Conservation (phyloP, 2,329 filamentous ascomycete genomes). For the Penicillium sp. region DNA sequence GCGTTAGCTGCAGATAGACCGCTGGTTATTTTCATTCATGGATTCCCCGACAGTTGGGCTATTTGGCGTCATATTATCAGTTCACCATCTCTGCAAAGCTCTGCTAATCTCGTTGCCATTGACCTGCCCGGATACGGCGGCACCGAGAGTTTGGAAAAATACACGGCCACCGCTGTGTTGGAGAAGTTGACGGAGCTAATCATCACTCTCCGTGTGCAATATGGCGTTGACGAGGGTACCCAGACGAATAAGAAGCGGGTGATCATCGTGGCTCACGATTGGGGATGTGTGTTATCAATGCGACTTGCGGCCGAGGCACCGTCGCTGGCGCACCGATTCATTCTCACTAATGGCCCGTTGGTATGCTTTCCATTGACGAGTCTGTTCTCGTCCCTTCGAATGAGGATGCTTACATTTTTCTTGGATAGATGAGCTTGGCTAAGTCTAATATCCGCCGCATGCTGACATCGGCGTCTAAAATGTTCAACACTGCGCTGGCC, state of each 20-base stretch:
- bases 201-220: conserved; percentile 53
- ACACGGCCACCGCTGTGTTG: conserved; percentile 56
- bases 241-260: conserved; percentile 47
- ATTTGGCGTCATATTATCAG: conserved; percentile 57
- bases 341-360: conserved; percentile 58
- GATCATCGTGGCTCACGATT: conserved; percentile 59
- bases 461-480: conserved; percentile 51
- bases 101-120: conserved; percentile 56
- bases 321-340: conserved; percentile 59
- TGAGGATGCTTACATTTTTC: background rate
- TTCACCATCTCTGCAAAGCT: conserved; percentile 42
- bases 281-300: conserved; percentile 57
- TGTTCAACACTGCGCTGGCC: conserved; percentile 53
- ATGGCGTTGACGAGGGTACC: conserved; percentile 42
- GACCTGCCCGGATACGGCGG: conserved; percentile 64
- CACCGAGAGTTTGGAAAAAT: conserved; percentile 55
- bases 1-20: conserved; percentile 33
- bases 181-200: conserved; percentile 60
- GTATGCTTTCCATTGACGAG: conserved; percentile 43
- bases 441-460: conserved; percentile 48
- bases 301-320: conserved; percentile 63
- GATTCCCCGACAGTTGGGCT: conserved; percentile 62
- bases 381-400: background rate
- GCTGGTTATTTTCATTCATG: conserved; percentile 60
- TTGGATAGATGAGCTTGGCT: conserved; percentile 45